A percentile compares a stretch with the other conserved stretches of the same genome.
These are phyloP conservation scores for Leishmania guyanensis DNA, from an alignment of 208 protist species.

Conservation along the genomic window DNA sequence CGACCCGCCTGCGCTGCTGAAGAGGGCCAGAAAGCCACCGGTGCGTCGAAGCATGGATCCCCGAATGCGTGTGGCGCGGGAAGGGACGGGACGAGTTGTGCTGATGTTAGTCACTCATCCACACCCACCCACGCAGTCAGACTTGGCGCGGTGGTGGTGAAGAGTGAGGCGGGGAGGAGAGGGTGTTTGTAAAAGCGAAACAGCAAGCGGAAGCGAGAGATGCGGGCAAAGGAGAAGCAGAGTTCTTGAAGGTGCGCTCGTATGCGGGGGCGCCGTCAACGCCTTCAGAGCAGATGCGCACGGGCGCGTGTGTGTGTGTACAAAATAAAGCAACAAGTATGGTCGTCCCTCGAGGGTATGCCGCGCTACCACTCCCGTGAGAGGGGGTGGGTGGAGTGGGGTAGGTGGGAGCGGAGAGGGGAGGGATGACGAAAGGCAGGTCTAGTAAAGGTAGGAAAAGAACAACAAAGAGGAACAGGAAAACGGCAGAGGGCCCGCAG, in stretches of 20 bases:
- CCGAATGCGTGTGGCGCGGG: too few species aligned
- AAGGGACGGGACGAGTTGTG: too few species aligned
- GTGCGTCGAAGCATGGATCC: constrained; percentile 21
- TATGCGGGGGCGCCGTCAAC: too few species aligned
- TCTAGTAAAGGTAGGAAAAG: not conserved
- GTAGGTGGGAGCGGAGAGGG: too few species aligned
- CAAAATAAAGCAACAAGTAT: too few species aligned
- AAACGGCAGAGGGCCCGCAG: not conserved
- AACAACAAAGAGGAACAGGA: not conserved
- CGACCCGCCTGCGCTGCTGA: constrained; percentile 8
- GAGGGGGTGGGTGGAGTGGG: too few species aligned
- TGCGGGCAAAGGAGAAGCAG: not conserved
- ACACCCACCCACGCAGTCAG: constrained; percentile 5
- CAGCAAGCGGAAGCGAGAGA: not conserved
- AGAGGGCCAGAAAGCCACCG: not conserved
- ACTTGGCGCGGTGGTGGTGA: too few species aligned
- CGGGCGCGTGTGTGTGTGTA: too few species aligned
- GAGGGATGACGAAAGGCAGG: not conserved
- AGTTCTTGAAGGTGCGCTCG: too few species aligned
- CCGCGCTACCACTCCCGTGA: not conserved
- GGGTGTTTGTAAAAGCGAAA: not conserved
- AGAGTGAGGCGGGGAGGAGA: too few species aligned
- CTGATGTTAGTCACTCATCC: not conserved
- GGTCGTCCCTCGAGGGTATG: too few species aligned
- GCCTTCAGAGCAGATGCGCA: too few species aligned